Evolutionary conservation across 2,329 filamentous ascomycete species (phyloP).

Genomic region (Immersiporthe knoxdaviesiana): DNA sequence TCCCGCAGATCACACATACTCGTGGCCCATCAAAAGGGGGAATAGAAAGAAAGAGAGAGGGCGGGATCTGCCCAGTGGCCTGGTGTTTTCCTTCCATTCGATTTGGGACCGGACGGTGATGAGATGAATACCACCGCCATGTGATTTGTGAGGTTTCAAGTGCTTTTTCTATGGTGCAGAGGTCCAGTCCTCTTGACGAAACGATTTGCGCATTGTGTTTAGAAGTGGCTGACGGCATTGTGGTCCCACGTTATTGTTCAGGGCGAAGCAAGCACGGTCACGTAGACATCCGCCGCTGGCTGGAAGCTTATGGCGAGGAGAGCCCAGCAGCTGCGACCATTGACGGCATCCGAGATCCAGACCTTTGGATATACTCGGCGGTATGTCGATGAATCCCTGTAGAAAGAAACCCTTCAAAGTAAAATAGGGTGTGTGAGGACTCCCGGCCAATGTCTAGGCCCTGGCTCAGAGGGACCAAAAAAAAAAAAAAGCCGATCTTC

Average conservation of each 20-base stretch:
- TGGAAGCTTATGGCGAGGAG: not conserved
- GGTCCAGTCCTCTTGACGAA: not conserved
- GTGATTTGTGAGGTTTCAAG: not conserved
- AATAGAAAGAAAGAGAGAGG: not conserved
- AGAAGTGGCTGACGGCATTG: not conserved
- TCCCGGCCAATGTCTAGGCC: too few relatives aligned
- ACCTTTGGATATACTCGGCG: not conserved
- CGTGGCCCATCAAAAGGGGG: not conserved
- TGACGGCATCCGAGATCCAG: not conserved
- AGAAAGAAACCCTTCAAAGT: not conserved
- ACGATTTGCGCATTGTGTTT: not conserved
- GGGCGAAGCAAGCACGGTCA: not conserved
- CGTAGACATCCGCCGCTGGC: not conserved
- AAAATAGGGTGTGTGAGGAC: too few relatives aligned
- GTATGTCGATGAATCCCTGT: not conserved
- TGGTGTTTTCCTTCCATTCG: not conserved
- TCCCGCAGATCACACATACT: not conserved
- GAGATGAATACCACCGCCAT: slow-evolving; percentile 1
- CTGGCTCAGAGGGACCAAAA: too few relatives aligned
- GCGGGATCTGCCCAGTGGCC: not conserved
- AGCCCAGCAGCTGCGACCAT: not conserved
- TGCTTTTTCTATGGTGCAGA: not conserved
- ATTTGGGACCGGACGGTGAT: not conserved
- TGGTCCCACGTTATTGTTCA: not conserved
- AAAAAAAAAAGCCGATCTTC: not conserved